Conservation (phyloP, 202 grass and related monocot genomes). For the Bolboschoenoplectus hybrid region DNA sequence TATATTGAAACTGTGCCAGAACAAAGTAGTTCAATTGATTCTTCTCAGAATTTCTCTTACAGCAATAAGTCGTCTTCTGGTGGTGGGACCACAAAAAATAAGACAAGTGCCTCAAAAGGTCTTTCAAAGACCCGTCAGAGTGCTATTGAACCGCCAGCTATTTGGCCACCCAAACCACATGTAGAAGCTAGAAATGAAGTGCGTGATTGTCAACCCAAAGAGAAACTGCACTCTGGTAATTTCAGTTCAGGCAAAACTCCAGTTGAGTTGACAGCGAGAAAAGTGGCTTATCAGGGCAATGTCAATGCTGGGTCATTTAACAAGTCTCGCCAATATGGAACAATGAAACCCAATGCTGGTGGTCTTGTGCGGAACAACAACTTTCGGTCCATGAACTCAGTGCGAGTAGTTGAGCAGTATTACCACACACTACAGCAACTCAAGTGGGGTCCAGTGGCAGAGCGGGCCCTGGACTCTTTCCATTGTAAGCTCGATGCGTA, state of each 20-base stretch:
- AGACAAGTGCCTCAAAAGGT: slow-evolving; percentile 46
- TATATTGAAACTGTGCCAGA: slow-evolving; percentile 36
- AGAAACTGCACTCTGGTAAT: slow-evolving; percentile 10
- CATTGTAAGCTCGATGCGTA: slow-evolving; percentile 76
- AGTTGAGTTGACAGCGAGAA: slow-evolving; percentile 41
- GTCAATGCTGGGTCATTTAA: slow-evolving; percentile 46
- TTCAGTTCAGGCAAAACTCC: slow-evolving; percentile 25
- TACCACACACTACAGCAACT: slow-evolving; percentile 79
- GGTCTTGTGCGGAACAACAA: slow-evolving; percentile 49
- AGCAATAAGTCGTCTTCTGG: slow-evolving; percentile 43
- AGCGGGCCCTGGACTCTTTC: slow-evolving; percentile 71
- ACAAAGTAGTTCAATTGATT: slow-evolving; percentile 44
- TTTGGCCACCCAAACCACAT: slow-evolving; percentile 4
- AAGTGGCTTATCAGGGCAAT: slow-evolving; percentile 43
- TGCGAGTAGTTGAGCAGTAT: slow-evolving; percentile 72
- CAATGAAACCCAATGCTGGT: slow-evolving; percentile 52
- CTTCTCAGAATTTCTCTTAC: slow-evolving; percentile 38
- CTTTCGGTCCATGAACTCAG: slow-evolving; percentile 59
- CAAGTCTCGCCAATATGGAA: slow-evolving; percentile 53
- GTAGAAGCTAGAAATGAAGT: slow-evolving; percentile 28
- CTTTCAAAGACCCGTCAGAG: slow-evolving; percentile 30
- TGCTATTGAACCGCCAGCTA: not conserved
- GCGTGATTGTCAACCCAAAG: slow-evolving; percentile 22
- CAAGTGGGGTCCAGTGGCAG: slow-evolving; percentile 82
- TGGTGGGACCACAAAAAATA: slow-evolving; percentile 46